These are phyloP conservation scores for Sugiyamaella mastotermitis DNA, from an alignment of 805 yeast genomes.

Conservation along the genomic window DNA sequence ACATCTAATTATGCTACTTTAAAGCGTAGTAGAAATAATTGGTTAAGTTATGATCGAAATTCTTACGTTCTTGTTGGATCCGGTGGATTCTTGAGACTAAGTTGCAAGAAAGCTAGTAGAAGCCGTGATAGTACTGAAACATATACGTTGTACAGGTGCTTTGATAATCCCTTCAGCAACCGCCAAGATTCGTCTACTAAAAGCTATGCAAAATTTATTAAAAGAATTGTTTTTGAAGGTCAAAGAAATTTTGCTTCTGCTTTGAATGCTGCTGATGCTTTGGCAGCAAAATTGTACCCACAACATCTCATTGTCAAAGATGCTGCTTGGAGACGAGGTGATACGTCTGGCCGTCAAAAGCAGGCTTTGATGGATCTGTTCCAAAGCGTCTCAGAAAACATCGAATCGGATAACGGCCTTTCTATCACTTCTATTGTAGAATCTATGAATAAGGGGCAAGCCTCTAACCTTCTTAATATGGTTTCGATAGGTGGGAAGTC, in stretches of 20 bases:
- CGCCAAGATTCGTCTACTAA: not conserved
- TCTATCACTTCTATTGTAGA: not conserved
- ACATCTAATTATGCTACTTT: not conserved
- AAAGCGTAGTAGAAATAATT: constrained; percentile 10
- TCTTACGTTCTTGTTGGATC: constrained; percentile 8
- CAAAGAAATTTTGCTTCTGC: constrained; percentile 8
- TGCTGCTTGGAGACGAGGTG: constrained; percentile 12
- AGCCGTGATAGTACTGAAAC: constrained; percentile 1
- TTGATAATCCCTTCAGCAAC: constrained; percentile 5
- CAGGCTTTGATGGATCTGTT: not conserved
- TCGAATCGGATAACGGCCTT: not conserved
- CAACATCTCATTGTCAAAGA: constrained; percentile 1
- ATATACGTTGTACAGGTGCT: constrained; percentile 4
- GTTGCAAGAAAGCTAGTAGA: too few relatives aligned
- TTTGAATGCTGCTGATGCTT: constrained; percentile 14
- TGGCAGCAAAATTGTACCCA: constrained; percentile 5
- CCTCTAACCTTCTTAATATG: constrained; percentile 7
- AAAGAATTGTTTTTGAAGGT: constrained; percentile 1
- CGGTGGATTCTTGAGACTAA: constrained; percentile 12
- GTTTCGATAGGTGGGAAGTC: constrained; percentile 5
- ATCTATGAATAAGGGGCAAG: constrained; percentile 7
- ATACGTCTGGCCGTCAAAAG: constrained; percentile 5
- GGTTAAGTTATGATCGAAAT: constrained; percentile 8
- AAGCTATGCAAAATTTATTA: not conserved
- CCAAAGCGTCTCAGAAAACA: not conserved